phyloP scores from a whole-genome alignment of 148 eudicot species.

The Diospyros kaki region DNA sequence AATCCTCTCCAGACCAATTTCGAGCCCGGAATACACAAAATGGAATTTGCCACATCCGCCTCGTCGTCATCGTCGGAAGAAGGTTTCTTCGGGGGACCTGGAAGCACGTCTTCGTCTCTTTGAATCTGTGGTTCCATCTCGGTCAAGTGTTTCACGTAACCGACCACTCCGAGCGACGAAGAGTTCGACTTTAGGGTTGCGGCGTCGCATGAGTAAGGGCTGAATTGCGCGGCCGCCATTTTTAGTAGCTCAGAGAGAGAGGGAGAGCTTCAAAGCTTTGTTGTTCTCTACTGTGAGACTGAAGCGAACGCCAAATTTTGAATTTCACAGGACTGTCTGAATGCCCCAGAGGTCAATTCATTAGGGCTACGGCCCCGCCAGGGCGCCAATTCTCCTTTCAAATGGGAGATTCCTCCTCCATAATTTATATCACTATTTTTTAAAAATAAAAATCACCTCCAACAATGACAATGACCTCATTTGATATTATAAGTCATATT shows the following conservation, averaged over 20 bases:
- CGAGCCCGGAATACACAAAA: slow-evolving; percentile 47
- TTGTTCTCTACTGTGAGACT: background rate
- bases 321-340: no score
- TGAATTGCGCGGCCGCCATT: background rate
- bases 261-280: background rate
- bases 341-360: no score
- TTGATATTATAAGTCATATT: no score
- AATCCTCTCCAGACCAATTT: slow-evolving; percentile 39
- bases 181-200: slow-evolving; percentile 33
- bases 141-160: slow-evolving; percentile 14
- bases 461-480: no score
- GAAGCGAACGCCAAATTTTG: no score
- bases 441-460: no score
- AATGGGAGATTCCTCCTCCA: no score
- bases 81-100: background rate
- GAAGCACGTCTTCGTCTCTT: background rate
- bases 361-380: no score
- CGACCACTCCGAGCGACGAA: slow-evolving; percentile 14
- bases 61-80: slow-evolving; percentile 22
- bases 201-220: background rate
- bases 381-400: no score
- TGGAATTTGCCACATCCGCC: slow-evolving; percentile 20
- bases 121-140: background rate
- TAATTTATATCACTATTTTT: no score
- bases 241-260: background rate